These are phyloP conservation scores for Alternaria conjuncta DNA, from an alignment of 2,329 filamentous ascomycete species.

Conservation along the genomic window DNA sequence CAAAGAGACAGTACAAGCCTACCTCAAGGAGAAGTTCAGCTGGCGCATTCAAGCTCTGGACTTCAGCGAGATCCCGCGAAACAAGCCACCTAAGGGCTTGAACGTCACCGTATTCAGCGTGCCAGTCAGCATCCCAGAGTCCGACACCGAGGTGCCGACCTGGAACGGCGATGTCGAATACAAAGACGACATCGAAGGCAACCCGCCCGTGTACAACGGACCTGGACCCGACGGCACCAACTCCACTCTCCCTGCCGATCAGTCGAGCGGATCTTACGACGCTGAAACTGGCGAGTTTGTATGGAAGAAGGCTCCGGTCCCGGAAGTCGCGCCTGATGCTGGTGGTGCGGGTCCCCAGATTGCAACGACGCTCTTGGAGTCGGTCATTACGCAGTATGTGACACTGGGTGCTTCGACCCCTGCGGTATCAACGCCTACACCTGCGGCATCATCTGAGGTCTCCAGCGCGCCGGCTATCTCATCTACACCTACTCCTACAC, in stretches of 20 bases:
- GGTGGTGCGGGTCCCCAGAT: background rate
- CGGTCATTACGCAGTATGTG: slow-evolving; percentile 11
- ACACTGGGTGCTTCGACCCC: slow-evolving; percentile 7
- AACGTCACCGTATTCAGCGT: slow-evolving; percentile 39
- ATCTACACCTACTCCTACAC: background rate
- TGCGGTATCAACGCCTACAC: background rate
- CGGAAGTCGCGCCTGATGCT: slow-evolving; percentile 1
- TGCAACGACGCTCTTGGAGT: slow-evolving; percentile 4
- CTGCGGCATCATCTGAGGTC: background rate
- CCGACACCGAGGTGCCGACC: slow-evolving; percentile 33
- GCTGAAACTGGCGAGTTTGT: slow-evolving; percentile 14
- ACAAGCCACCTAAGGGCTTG: slow-evolving; percentile 34
- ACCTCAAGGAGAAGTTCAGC: slow-evolving; percentile 37
- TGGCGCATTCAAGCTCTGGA: slow-evolving; percentile 43
- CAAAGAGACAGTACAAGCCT: slow-evolving; percentile 29
- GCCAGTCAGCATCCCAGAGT: slow-evolving; percentile 30
- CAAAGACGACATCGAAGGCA: slow-evolving; percentile 33
- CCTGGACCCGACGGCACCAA: slow-evolving; percentile 23
- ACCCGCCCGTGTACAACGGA: slow-evolving; percentile 31
- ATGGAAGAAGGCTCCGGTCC: slow-evolving; percentile 24
- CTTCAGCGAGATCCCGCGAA: slow-evolving; percentile 36
- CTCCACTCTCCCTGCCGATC: slow-evolving; percentile 13
- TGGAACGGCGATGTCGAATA: slow-evolving; percentile 34
- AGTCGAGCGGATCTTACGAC: slow-evolving; percentile 20
- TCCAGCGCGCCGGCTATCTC: background rate